Conservation (phyloP, 2,329 filamentous ascomycete genomes). For the Dothiorella sarmentorum region DNA sequence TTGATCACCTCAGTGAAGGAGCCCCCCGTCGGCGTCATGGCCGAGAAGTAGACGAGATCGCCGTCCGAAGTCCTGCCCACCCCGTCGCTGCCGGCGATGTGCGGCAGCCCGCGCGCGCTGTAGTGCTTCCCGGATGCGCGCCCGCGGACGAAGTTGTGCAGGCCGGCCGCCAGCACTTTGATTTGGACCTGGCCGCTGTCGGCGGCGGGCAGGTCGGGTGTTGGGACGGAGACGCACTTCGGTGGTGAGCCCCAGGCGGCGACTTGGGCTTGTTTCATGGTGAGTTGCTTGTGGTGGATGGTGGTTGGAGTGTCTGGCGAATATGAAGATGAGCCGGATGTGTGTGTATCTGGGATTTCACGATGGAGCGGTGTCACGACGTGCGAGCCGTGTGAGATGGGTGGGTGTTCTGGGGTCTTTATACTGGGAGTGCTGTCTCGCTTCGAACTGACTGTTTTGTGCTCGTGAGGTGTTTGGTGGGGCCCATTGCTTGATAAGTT, state of each 20-base stretch:
- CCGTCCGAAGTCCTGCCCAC: constrained; percentile 48
- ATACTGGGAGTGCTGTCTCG: background rate
- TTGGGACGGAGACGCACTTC: constrained; percentile 31
- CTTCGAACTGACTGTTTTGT: background rate
- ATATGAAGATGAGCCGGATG: background rate
- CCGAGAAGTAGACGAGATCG: constrained; percentile 50
- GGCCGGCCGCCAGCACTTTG: constrained; percentile 51
- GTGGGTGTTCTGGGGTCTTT: background rate
- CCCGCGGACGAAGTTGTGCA: constrained; percentile 53
- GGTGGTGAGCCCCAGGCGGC: constrained; percentile 39
- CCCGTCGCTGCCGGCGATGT: constrained; percentile 53
- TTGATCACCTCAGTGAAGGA: constrained; percentile 50
- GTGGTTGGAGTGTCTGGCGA: background rate
- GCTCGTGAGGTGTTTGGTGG: background rate
- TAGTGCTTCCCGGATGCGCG: constrained; percentile 57
- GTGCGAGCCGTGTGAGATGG: too few relatives aligned
- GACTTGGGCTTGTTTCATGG: constrained; percentile 43
- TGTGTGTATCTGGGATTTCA: too few relatives aligned
- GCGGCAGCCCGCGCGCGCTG: constrained; percentile 46
- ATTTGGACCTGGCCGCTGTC: constrained; percentile 44
- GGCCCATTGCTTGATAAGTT: background rate
- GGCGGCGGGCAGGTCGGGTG: constrained; percentile 32
- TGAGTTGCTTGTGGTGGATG: background rate
- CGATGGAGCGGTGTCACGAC: too few relatives aligned
- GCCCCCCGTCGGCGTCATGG: constrained; percentile 38